Evolutionary conservation across 164 flowering plant genomes (phyloP).

Genomic region (Vitis vinifera): ASM3070453v1 NC_081816.1:8657501-8658000

Average conservation of each 20-base stretch:
- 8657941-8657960: neutral
- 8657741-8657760: slow-evolving; percentile 73
- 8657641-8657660: neutral
- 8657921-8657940: neutral
- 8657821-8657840: slow-evolving; percentile 95
- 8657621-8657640: neutral
- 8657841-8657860: slow-evolving; percentile 88
- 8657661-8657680: neutral
- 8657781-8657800: slow-evolving; percentile 66
- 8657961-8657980: neutral
- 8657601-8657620: slow-evolving; percentile 7
- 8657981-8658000: slow-evolving; percentile 75
- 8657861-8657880: slow-evolving; percentile 90
- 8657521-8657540: slow-evolving; percentile 92
- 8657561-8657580: slow-evolving; percentile 64
- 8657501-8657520: slow-evolving; percentile 86
- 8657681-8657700: neutral
- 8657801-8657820: slow-evolving; percentile 90
- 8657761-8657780: slow-evolving; percentile 96
- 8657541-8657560: slow-evolving; percentile 95
- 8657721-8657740: neutral
- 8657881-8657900: slow-evolving; percentile 71
- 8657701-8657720: neutral
- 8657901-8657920: slow-evolving; percentile 5
- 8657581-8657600: slow-evolving; percentile 90